phyloP scores from a whole-genome alignment of 202 grass and related monocot species.

The Setaria italica region DNA sequence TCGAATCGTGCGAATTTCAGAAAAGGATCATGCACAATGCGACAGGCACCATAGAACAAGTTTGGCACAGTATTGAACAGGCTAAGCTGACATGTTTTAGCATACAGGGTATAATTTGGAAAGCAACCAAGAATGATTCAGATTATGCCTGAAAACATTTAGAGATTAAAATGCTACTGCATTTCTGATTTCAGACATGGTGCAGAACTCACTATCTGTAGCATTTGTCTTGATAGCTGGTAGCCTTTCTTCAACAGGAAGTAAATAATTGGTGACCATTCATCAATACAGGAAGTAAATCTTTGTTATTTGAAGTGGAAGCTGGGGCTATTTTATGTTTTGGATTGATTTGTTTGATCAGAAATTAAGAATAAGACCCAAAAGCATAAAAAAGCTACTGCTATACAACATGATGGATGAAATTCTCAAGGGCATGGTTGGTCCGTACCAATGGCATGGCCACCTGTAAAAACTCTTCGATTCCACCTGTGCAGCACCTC shows the following conservation, averaged over 20 bases:
- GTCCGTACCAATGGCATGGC: constrained; percentile 7
- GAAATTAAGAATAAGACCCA: not conserved
- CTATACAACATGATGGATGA: not conserved
- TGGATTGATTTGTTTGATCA: not conserved
- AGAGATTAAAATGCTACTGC: too few relatives aligned
- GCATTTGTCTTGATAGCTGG: not conserved
- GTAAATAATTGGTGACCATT: not conserved
- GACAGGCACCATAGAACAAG: not conserved
- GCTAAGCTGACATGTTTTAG: too few relatives aligned
- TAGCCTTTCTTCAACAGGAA: not conserved
- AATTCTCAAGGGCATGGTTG: not conserved
- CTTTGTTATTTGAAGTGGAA: not conserved
- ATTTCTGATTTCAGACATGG: too few relatives aligned
- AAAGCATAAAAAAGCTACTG: not conserved
- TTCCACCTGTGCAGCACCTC: not conserved
- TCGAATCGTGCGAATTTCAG: constrained; percentile 38
- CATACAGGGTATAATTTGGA: too few relatives aligned
- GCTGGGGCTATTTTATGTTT: not conserved
- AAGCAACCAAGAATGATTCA: not conserved
- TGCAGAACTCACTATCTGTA: too few relatives aligned
- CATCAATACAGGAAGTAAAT: not conserved
- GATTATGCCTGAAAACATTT: not conserved
- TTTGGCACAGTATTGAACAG: too few relatives aligned
- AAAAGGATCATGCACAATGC: constrained; percentile 40
- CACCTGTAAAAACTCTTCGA: not conserved